phyloP scores from a whole-genome alignment of 192 early-diverging fungal genomes.

The Coemansia nantahalensis region DNA sequence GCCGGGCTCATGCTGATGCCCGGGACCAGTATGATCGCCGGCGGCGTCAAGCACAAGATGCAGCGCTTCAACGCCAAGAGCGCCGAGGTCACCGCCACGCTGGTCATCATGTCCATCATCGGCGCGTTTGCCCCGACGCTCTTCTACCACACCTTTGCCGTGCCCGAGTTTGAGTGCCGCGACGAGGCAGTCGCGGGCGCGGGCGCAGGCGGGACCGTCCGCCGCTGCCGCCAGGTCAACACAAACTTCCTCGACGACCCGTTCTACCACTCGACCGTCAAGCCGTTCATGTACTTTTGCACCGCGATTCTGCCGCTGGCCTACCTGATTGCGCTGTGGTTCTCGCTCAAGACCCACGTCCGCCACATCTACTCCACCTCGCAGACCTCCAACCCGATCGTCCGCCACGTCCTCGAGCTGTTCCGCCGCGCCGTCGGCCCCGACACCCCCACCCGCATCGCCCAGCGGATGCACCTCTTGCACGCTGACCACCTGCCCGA shows the following conservation, averaged over 20 bases:
- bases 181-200: conserved; percentile 8
- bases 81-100: conserved; percentile 92
- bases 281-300: conserved; percentile 86
- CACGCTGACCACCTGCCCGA: neutral
- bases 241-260: conserved; percentile 71
- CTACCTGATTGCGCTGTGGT: conserved; percentile 89
- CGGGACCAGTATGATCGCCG: conserved; percentile 91
- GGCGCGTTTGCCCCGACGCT: conserved; percentile 91
- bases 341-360: conserved; percentile 90
- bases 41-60: conserved; percentile 86
- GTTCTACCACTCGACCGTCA: conserved; percentile 75
- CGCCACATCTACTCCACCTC: conserved; percentile 65
- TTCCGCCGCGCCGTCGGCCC: conserved; percentile 45
- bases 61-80: conserved; percentile 94
- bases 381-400: conserved; percentile 41
- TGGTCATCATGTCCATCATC: conserved; percentile 92
- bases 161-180: conserved; percentile 51
- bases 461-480: conserved; percentile 21
- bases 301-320: conserved; percentile 71
- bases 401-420: conserved; percentile 61
- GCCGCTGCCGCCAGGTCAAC: conserved; percentile 63
- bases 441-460: conserved; percentile 7
- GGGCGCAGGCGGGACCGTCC: neutral
- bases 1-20: conserved; percentile 89
- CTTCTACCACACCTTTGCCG: conserved; percentile 90